Evolutionary conservation across 768 basidiomycete genomes (phyloP).

Genomic region (Tremella yokohamensis): DNA sequence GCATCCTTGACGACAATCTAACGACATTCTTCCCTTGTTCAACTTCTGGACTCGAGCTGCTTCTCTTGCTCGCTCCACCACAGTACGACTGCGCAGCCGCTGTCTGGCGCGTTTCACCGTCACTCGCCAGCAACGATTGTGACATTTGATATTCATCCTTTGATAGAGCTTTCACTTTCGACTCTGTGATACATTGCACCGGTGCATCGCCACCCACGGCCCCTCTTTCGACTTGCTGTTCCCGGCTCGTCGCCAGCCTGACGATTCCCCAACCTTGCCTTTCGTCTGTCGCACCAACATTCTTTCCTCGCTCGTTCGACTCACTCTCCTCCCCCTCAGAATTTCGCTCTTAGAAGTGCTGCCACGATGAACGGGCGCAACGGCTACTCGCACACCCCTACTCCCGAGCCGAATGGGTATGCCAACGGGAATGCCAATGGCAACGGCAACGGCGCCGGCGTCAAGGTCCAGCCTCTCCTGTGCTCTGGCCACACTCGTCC

Average conservation of each 20-base stretch:
- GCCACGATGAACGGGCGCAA: slow-evolving; percentile 11
- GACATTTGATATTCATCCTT: too few species aligned
- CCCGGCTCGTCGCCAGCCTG: neutral
- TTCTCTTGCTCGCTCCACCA: neutral
- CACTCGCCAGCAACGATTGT: neutral
- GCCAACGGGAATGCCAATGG: slow-evolving; percentile 6
- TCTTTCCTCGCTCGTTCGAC: too few species aligned
- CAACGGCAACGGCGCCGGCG: slow-evolving; percentile 3
- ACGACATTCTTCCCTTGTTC: neutral
- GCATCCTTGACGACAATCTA: slow-evolving; percentile 1
- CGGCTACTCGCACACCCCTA: slow-evolving; percentile 20
- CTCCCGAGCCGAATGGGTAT: neutral
- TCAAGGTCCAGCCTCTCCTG: slow-evolving; percentile 49
- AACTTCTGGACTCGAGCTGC: neutral
- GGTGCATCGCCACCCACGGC: neutral
- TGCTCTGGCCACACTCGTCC: slow-evolving; percentile 55
- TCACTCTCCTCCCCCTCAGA: too few species aligned
- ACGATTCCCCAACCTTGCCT: slow-evolving; percentile 2
- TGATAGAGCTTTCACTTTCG: too few species aligned
- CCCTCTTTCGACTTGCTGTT: neutral
- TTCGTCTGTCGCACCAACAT: too few species aligned
- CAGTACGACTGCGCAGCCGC: too few species aligned
- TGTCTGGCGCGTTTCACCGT: neutral
- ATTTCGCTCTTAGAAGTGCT: too few species aligned
- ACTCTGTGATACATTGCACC: neutral